Evolutionary conservation across 2,329 filamentous ascomycete genomes (phyloP), one percentile per base, ranked within the genome.

Genomic region (Immersiporthe knoxdaviesiana): DNA sequence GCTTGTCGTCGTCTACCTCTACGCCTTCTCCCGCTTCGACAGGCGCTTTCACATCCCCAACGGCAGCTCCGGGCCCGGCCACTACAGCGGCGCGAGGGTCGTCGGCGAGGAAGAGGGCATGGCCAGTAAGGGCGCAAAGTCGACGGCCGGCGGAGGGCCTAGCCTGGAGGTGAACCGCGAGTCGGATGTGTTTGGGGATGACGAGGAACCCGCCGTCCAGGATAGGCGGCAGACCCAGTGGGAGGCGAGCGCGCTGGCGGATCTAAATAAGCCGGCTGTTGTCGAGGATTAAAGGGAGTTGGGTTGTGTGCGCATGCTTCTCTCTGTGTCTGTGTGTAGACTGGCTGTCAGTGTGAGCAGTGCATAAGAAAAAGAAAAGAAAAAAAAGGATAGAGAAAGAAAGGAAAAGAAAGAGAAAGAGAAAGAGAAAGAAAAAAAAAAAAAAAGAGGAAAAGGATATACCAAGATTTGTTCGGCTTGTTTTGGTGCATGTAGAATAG

Each of bases 11-110:
- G 84, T 95, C 5, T 85, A 84, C 66, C 80, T 90, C 11, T 95
- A 92, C 79, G 84, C 90, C 0, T 75, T 91, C 21, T 79, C 85
- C 27, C 86, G 93, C 41, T 89, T 96, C 71, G 94, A 97, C 77
- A 84, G 85, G 71, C 87, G 92, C 56, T 97, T 95, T 81, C 85
- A 91, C 76, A 81, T 78, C 64, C 71, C 72, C 24, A 73, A 78
- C 65, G 71, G 74, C 30, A 75, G 75, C 27, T 66, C 50, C 37
- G 64, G 41, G 16, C 70, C 70, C 3, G 70, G 70, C 10, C 62
- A 72, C 63, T 72, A 72, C 63, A 56, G 65, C 44, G 68, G 68
- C 8, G 35, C 50, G 21, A 66, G 41, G 52, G 60, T 64, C 16
- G 60, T 64, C 16, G 37, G 18, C 37, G 44, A 44, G 11, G 18